These are phyloP conservation scores for Lactarius evosmus DNA, from an alignment of 768 basidiomycete genomes.

Conservation along the genomic window DNA sequence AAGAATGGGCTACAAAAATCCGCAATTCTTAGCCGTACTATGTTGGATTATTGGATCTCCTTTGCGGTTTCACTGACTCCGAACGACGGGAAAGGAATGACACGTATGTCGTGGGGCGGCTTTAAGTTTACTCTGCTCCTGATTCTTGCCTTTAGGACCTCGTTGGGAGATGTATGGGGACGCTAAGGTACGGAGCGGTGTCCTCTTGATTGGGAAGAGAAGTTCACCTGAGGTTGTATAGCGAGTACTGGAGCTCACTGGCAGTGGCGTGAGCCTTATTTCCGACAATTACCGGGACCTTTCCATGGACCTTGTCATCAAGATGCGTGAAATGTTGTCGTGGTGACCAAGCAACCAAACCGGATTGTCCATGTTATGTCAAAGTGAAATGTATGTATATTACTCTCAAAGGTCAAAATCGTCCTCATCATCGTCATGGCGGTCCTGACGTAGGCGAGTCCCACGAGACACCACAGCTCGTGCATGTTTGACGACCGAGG, in stretches of 20 bases:
- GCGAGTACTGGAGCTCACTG: conserved; percentile 19
- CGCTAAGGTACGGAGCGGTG: conserved; percentile 7
- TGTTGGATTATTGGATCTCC: conserved; percentile 48
- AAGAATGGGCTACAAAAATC: conserved; percentile 6
- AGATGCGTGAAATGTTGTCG: conserved; percentile 7
- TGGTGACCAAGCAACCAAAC: conserved; percentile 5
- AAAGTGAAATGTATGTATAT: not conserved
- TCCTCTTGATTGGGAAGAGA: not conserved
- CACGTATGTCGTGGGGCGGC: conserved; percentile 30
- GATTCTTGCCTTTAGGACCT: not conserved
- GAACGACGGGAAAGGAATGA: conserved; percentile 42
- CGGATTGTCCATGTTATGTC: no score
- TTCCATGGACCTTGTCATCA: conserved; percentile 12
- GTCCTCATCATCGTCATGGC: conserved; percentile 45
- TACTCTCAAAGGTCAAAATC: conserved; percentile 48
- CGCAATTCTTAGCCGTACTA: conserved; percentile 34
- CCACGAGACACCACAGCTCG: conserved; percentile 37
- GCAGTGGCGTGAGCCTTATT: conserved; percentile 3
- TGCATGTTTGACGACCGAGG: conserved; percentile 33
- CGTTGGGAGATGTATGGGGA: not conserved
- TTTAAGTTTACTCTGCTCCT: not conserved
- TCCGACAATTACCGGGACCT: conserved; percentile 10
- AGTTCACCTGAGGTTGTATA: not conserved
- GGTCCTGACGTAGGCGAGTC: conserved; percentile 36
- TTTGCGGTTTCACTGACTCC: conserved; percentile 44